Evolutionary conservation across 2,329 filamentous ascomycete species (phyloP), one percentile per base, ranked within the genome.

Genomic region (Colletotrichum viniferum): DNA sequence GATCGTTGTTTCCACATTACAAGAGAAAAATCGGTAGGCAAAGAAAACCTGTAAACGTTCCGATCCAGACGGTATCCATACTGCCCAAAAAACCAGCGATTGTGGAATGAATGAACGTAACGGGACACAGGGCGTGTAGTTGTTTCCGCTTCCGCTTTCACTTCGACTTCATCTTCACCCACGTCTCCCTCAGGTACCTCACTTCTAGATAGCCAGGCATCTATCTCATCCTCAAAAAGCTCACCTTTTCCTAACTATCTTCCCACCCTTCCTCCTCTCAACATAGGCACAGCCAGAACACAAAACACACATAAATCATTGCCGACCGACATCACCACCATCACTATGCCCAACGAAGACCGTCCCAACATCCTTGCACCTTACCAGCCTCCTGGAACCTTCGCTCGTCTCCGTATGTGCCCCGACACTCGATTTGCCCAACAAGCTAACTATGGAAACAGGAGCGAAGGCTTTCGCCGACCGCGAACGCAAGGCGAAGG

Each of bases 401-500:
- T 43, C 38, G 38, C 38, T 6, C 38, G 38, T 43, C 18, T 43
- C 3, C 18, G 38, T 43, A 3, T 0, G 38, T 43, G 0, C 8
- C 38, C 2, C 8, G 1, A 0, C 0, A 43, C 38, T 43, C 38
- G 4, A 43, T 0, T n/a, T 43, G 1, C 18, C 2, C 9, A 43
- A 10, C 3, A 4, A n/a, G 4, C 16, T 43, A 10, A 43, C 38
- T 0, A n/a, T n/a, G 4, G 3, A n/a, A 43, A n/a, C 38, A 43
- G 38, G 18, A 43, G 38, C 38, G 1, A 43, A 43, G 18, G 38
- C 38, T 43, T 6, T 43, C 38, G 38, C 38, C 9, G 38, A 43
- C 9, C 18, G 8, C 38, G 38, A 43, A 12, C 8, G 38, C 5
- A 43, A 43, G 18, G 18, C 18, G 0, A 43, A 43, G 38, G 38